Evolutionary conservation across 805 yeast genomes (phyloP), one percentile per base, ranked within the genome.

Genomic region (Zygosaccharomyces pseudorouxii): DNA sequence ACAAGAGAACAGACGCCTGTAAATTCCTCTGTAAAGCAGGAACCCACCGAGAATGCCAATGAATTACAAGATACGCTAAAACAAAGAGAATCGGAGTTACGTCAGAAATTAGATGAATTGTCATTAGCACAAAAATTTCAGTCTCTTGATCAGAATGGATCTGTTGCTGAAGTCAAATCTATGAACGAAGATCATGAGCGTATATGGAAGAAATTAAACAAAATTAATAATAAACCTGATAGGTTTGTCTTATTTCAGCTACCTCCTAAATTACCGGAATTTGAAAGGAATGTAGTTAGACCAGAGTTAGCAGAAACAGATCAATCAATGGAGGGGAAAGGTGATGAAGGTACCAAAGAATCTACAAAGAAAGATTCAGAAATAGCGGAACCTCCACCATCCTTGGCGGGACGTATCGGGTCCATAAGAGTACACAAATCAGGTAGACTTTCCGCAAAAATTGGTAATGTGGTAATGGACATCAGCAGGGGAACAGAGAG

Each of bases 391-490:
- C 45, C 50, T 31, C 52, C 45, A 12, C 51, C 50, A 29, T 46
- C 55, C 7, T 50, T 56, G 47, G 19, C 69, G 35, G 97, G 97
- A 1, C 73, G 73, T 47, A 74, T 89, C 33, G 97, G 97, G 5
- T 73, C 77, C 8, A 60, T 92, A 29, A 78, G 92, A 47, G 73
- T 83, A 40, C 97, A 90, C 64, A 79, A 82, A 59, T 87, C 96
- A 1, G 98, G 98, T 3, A 86, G 79, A 62, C 65, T 89, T 18
- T 75, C 95, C 3, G 76, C 90, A 65, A 77, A 80, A 51, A 70
- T 92, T 33, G 96, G 96, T 11, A 78, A 80, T 45, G 77, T 80
- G 6, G 73, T 78, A 3, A 76, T 82, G 75, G 88, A 84, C 48
- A 81, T 89, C 19, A 72, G 81, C 4, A 76, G 78, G 58, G 97